Base-by-base conservation (phyloP, 805 yeast genomes). In the Kazachstania africana region DNA sequence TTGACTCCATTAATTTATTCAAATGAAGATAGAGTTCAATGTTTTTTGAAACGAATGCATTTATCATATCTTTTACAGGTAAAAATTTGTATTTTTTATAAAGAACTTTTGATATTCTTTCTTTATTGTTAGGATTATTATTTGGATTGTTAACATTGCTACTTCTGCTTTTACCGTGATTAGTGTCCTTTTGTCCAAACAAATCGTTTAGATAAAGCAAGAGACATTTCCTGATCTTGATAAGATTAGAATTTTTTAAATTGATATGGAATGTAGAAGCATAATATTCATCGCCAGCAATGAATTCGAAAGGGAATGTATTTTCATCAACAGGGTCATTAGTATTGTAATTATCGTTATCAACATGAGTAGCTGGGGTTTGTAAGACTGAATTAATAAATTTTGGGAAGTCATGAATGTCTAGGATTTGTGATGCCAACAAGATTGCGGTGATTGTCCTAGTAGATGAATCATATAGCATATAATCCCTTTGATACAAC, bases 371-470 rank as follows among this genome's bases (percentile, higher is more conserved):
- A 15, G 31, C 27, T n/a, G 8, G 12, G 5, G 6, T 27, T 6
- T 6, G 5, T 5, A 28, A 21, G 5, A 12, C 23, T 27, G 27
- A 16, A 29, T 36, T 27, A 30, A 31, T 14, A 28, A 32, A 14
- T 23, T 31, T 8, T 31, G 35, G 10, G 29, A 39, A 42, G 6
- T 27, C 24, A 24, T 33, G 27, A 16, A 25, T 12, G 5, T 62
- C 62, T 30, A 72, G 46, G 53, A 72, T 65, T 24, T 66, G 58
- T 28, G 70, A 63, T 16, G 78, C 74, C 35, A 73, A 37, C 32
- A 71, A 44, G 37, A 68, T 63, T 19, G 73, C 70, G 2, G 74
- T 55, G 15, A 66, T 48, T 1, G 78, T 62, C 16, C 68, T 60
- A 15, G 68, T 47, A 1, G 75, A 64, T 1, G 69, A 44, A 8